Conservation (phyloP, 2,329 filamentous ascomycete genomes). For the Clonostachys chloroleuca region DNA sequence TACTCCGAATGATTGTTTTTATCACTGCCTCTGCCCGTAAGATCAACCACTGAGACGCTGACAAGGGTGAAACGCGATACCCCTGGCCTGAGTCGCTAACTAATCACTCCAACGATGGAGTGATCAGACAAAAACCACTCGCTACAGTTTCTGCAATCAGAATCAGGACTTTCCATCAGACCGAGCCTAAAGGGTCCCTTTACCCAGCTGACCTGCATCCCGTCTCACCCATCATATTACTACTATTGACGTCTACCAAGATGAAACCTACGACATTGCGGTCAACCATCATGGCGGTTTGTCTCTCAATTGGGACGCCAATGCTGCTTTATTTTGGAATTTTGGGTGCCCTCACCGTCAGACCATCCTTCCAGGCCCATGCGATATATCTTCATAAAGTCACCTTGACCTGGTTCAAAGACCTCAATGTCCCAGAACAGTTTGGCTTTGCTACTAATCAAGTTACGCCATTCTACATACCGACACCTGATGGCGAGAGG, state of each 20-base stretch:
- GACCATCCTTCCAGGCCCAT: constrained; percentile 45
- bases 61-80: too few relatives aligned
- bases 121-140: too few relatives aligned
- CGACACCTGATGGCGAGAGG: constrained; percentile 60
- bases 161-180: too few relatives aligned
- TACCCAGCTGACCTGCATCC: not conserved
- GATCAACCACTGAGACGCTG: too few relatives aligned
- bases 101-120: too few relatives aligned
- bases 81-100: too few relatives aligned
- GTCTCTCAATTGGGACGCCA: constrained; percentile 2
- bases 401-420: constrained; percentile 52
- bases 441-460: constrained; percentile 71
- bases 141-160: too few relatives aligned
- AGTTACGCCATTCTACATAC: constrained; percentile 65
- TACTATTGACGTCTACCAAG: not conserved
- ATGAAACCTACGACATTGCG: not conserved
- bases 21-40: too few relatives aligned
- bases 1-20: too few relatives aligned
- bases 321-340: constrained; percentile 5
- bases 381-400: constrained; percentile 51
- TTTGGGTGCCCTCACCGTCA: constrained; percentile 17
- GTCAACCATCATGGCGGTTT: constrained; percentile 1
- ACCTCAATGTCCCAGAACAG: constrained; percentile 60
- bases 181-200: not conserved
- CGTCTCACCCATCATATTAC: not conserved